Percentiles rank a stretch among this genome's conserved stretches.
phyloP scores from a whole-genome alignment of 768 basidiomycete species.

The Termitomyces titanicus region DNA sequence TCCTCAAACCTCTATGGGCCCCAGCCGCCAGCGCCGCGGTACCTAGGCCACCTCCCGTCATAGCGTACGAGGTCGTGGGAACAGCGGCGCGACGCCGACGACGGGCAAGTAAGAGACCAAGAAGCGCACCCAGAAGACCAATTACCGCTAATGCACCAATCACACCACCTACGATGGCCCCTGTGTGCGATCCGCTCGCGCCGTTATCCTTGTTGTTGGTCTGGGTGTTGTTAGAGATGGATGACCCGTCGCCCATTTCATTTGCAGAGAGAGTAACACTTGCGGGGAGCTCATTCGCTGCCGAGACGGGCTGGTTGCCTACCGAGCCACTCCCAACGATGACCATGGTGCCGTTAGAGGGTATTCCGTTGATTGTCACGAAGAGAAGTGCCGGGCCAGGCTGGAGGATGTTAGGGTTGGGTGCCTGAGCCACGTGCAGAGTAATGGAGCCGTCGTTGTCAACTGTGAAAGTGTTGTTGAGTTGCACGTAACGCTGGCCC shows the following conservation, averaged over 20 bases:
- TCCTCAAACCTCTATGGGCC: slow-evolving; percentile 30
- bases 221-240: slow-evolving; percentile 9
- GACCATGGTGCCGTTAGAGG: slow-evolving; percentile 62
- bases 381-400: slow-evolving; percentile 76
- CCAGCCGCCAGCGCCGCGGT: slow-evolving; percentile 15
- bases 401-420: slow-evolving; percentile 81
- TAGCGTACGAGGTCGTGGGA: slow-evolving; percentile 23
- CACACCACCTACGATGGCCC: slow-evolving; percentile 44
- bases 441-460: slow-evolving; percentile 71
- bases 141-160: slow-evolving; percentile 52
- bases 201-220: slow-evolving; percentile 10
- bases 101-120: slow-evolving; percentile 49
- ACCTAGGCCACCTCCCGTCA: slow-evolving; percentile 16
- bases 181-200: slow-evolving; percentile 29
- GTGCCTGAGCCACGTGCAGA: slow-evolving; percentile 78
- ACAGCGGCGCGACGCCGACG: slow-evolving; percentile 46
- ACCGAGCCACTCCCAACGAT: slow-evolving; percentile 67
- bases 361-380: slow-evolving; percentile 72
- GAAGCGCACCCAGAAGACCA: slow-evolving; percentile 46
- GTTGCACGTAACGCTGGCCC: slow-evolving; percentile 75
- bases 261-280: slow-evolving; percentile 41
- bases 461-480: slow-evolving; percentile 72
- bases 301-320: slow-evolving; percentile 49
- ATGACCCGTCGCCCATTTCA: slow-evolving; percentile 29
- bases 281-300: slow-evolving; percentile 43